phyloP scores from a whole-genome alignment of 768 basidiomycete genomes.

The Mycena rebaudengoi region DNA sequence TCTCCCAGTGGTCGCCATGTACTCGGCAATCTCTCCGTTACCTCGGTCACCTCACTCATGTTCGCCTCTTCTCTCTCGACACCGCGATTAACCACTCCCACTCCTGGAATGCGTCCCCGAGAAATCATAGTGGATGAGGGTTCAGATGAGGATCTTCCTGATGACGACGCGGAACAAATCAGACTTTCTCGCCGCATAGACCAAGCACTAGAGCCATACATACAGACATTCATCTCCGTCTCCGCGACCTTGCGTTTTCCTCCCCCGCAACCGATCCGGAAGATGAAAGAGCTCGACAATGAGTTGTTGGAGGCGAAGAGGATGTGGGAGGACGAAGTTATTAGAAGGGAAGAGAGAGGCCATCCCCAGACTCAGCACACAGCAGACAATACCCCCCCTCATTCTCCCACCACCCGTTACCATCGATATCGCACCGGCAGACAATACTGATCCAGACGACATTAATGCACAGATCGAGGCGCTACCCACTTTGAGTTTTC shows the following conservation, averaged over 20 bases:
- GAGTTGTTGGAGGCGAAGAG: constrained; percentile 73
- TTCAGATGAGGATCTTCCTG: constrained; percentile 59
- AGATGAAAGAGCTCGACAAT: constrained; percentile 90
- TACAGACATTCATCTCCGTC: constrained; percentile 88
- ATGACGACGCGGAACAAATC: constrained; percentile 76
- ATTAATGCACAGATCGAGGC: constrained; percentile 70
- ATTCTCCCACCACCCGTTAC: constrained; percentile 1
- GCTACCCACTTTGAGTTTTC: constrained; percentile 45
- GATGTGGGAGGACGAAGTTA: constrained; percentile 89
- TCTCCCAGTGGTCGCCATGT: constrained; percentile 36
- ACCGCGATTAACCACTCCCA: constrained; percentile 40
- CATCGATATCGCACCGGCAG: constrained; percentile 2
- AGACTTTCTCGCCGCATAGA: constrained; percentile 81
- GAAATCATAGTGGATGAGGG: constrained; percentile 40
- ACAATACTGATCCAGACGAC: constrained; percentile 49
- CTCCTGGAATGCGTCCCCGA: constrained; percentile 26
- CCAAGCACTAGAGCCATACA: constrained; percentile 84
- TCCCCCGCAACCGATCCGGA: constrained; percentile 87
- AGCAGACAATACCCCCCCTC: constrained; percentile 45
- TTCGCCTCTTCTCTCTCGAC: constrained; percentile 39
- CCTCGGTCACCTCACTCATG: constrained; percentile 36
- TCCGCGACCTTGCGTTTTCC: constrained; percentile 93
- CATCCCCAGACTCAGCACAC: constrained; percentile 54
- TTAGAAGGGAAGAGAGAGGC: constrained; percentile 75
- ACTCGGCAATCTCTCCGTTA: constrained; percentile 26